Conservation (phyloP, 345 rosid genomes). For the Isatis tinctoria region DNA sequence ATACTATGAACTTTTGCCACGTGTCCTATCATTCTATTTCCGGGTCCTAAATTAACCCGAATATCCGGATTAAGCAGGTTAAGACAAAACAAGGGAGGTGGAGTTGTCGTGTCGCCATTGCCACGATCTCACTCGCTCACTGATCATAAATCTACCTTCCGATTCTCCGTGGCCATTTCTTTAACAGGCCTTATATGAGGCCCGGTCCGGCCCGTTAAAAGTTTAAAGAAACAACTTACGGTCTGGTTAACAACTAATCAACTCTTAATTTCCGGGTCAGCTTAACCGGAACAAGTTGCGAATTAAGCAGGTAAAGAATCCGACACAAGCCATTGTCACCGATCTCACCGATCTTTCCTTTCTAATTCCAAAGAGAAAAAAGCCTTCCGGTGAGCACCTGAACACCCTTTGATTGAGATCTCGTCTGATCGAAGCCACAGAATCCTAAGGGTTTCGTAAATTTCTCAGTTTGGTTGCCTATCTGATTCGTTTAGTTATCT, state of each 20-base stretch:
- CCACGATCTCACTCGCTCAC: not conserved
- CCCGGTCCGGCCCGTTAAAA: not conserved
- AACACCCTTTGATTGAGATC: not conserved
- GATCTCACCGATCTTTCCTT: not conserved
- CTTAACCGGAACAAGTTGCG: not conserved
- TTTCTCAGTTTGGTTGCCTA: not conserved
- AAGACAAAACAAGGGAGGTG: not conserved
- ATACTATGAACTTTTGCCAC: not conserved
- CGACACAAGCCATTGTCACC: not conserved
- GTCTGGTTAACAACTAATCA: not conserved
- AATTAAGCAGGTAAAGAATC: not conserved
- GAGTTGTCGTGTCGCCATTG: not conserved
- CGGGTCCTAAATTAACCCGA: not conserved
- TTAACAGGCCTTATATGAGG: not conserved
- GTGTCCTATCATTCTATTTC: conserved; percentile 6
- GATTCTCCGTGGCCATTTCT: not conserved
- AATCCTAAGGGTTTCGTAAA: conserved; percentile 5
- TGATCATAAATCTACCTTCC: not conserved
- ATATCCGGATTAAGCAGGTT: not conserved
- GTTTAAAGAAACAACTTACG: not conserved
- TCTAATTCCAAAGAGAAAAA: not conserved
- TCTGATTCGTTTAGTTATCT: not conserved
- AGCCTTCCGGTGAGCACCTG: conserved; percentile 7
- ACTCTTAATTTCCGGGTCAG: not conserved
- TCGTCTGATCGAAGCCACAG: not conserved